phyloP scores from a whole-genome alignment of 352 stramenopile genomes.

The Pythium dissimile region DNA sequence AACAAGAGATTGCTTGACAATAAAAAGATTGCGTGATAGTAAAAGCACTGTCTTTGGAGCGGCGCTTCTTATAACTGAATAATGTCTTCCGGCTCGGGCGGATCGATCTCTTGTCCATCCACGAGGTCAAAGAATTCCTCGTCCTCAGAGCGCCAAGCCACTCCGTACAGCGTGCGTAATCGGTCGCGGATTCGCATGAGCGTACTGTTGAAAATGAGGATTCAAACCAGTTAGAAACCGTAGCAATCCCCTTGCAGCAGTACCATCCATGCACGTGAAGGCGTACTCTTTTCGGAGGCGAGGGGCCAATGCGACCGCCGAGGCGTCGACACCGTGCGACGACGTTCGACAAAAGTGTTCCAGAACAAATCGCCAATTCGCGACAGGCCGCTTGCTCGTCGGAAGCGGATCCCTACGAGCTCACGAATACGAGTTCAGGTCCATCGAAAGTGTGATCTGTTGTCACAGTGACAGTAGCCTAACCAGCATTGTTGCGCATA shows the following conservation, averaged over 20 bases:
- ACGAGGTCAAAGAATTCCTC: constrained; percentile 37
- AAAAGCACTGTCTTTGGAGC: no score
- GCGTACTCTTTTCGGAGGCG: constrained; percentile 21
- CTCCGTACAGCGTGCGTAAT: constrained; percentile 47
- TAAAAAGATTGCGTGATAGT: no score
- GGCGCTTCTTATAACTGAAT: constrained; percentile 7
- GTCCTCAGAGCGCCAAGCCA: constrained; percentile 48
- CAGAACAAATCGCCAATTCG: constrained; percentile 23
- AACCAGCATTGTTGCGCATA: constrained; percentile 32
- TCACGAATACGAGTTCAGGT: background rate
- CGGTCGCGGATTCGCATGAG: constrained; percentile 58
- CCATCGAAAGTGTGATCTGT: background rate
- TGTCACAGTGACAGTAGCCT: background rate
- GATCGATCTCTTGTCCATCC: constrained; percentile 21
- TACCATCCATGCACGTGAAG: background rate
- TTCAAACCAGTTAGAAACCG: no score
- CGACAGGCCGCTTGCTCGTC: constrained; percentile 17
- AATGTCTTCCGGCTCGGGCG: constrained; percentile 5
- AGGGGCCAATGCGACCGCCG: background rate
- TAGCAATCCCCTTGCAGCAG: no score
- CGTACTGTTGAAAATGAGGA: no score
- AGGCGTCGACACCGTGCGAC: constrained; percentile 8
- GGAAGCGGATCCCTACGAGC: constrained; percentile 17
- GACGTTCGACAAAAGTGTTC: constrained; percentile 22
- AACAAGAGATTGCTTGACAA: background rate